phyloP scores from a whole-genome alignment of 768 basidiomycete genomes.

The Podaxis mareebaensis region DNA sequence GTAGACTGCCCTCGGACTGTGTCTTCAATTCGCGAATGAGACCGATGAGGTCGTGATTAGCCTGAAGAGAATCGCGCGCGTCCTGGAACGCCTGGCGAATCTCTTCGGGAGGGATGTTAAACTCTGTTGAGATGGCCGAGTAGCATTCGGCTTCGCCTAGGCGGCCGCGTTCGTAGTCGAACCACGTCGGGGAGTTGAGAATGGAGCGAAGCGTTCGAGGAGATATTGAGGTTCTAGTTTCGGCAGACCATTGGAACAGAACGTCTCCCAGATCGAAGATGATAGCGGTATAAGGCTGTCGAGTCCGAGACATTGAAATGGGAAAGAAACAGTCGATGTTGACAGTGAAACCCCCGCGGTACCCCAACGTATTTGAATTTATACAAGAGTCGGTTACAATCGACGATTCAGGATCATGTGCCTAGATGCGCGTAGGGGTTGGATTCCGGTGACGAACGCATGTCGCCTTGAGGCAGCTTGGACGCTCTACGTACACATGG shows the following conservation, averaged over 20 bases:
- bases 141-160: constrained; percentile 48
- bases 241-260: constrained; percentile 53
- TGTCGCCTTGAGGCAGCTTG: constrained; percentile 1
- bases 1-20: constrained; percentile 33
- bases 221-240: constrained; percentile 44
- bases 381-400: constrained; percentile 1
- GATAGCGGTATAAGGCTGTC: constrained; percentile 30
- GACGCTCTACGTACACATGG: neutral
- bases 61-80: constrained; percentile 47
- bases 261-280: constrained; percentile 61
- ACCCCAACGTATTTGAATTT: neutral
- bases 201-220: constrained; percentile 41
- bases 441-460: neutral
- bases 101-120: constrained; percentile 36
- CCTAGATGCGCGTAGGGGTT: constrained; percentile 4
- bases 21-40: constrained; percentile 48
- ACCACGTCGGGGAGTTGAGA: constrained; percentile 48
- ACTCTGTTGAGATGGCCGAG: constrained; percentile 37
- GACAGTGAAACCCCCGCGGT: neutral
- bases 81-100: constrained; percentile 45
- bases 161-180: constrained; percentile 52
- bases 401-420: constrained; percentile 9
- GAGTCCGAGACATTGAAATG: constrained; percentile 8
- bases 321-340: neutral
- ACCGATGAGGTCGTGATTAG: constrained; percentile 44